Evolutionary conservation across 2,329 filamentous ascomycete species (phyloP), one percentile per base, ranked within the genome.

Genomic region (Coleophoma eucalyptorum): DNA sequence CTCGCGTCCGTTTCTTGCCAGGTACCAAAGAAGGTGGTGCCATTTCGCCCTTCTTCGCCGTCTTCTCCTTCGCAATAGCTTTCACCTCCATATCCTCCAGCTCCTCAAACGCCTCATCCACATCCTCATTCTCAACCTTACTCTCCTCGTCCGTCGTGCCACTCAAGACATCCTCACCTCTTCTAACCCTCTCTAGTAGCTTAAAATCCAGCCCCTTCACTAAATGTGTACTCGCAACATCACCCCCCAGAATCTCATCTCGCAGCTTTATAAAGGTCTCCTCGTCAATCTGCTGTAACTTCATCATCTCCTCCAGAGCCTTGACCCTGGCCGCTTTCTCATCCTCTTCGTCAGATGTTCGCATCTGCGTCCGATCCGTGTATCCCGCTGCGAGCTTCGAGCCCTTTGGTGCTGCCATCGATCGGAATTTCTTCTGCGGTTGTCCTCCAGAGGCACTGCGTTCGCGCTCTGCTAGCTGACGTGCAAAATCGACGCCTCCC

Each of bases 151-250:
- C 57, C 65, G 60, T 46, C 38, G 20, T 49, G 10, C 37, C 65
- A 16, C 40, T 38, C n/a, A 33, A 45, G 34, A 33, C 53, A 57
- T 62, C 53, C 65, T 91, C 88, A 38, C 87, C 89, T 50, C 77
- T 79, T 53, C 79, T 79, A 53, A 88, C 78, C 58, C 84, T 77
- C 66, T 88, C 81, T 26, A 92, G 72, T 12, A 97, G 73, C 67
- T 88, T 87, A 66, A 90, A 88, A 69, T 99, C 94, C 46, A 99
- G 71, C 0, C 94, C 94, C 65, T 97, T 97, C 44, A 97, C 86
- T 57, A 97, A 71, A 75, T 96, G 90, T 13, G 91, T 96, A 60
- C 84, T 90, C 13, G 75, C 75, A 19, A 92, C 70, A 66, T 96
- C 88, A 7, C 92, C 93, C 3, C 91, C 92, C 1, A 90, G 81